phyloP scores from a whole-genome alignment of 208 protist genomes.

The Leptomonas pyrrhocoris region DNA sequence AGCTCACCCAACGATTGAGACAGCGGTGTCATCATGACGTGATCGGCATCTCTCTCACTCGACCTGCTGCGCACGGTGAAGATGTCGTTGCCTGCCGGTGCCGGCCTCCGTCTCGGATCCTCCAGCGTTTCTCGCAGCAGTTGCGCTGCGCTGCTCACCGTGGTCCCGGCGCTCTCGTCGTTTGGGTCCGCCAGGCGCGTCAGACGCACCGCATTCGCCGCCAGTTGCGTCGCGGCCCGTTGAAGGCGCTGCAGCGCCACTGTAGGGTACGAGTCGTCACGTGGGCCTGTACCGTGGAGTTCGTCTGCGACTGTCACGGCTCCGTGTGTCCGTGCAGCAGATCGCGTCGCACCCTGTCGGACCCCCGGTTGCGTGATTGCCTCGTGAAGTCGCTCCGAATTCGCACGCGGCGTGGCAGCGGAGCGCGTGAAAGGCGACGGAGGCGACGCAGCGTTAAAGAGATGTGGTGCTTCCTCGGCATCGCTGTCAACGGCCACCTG shows the following conservation, averaged over 20 bases:
- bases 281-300: no score
- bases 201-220: conserved; percentile 13
- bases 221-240: conserved; percentile 22
- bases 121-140: conserved; percentile 4
- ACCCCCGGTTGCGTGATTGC: no score
- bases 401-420: not conserved
- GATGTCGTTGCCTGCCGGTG: not conserved
- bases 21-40: conserved; percentile 3
- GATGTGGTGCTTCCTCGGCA: not conserved
- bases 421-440: not conserved
- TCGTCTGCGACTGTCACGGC: no score
- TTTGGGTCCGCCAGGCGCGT: not conserved
- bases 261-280: conserved; percentile 20
- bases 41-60: not conserved
- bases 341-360: no score
- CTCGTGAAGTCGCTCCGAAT: not conserved
- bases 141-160: not conserved
- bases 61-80: not conserved
- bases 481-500: not conserved
- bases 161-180: not conserved
- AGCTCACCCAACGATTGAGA: conserved; percentile 19
- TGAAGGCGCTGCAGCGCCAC: conserved; percentile 17
- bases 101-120: not conserved
- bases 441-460: not conserved
- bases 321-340: no score